phyloP scores from a whole-genome alignment of 1,284 basidiomycete genomes.

The Malassezia restricta region DNA sequence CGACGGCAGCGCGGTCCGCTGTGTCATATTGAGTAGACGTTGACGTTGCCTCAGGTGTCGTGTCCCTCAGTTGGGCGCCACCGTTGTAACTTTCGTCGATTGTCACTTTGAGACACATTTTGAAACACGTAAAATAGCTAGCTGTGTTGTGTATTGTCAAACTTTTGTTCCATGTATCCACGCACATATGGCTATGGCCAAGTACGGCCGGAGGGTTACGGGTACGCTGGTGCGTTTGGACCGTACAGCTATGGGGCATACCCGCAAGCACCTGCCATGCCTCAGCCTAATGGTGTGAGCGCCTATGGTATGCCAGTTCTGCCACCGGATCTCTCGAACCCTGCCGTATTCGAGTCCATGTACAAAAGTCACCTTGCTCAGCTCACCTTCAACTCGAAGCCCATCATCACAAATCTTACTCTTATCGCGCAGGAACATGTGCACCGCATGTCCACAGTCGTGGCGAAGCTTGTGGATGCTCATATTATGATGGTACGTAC shows the following conservation, averaged over 20 bases:
- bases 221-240: constrained; percentile 1
- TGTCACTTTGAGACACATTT: too few species aligned
- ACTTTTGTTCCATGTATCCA: constrained; percentile 4
- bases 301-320: not conserved
- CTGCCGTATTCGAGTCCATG: constrained; percentile 59
- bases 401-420: constrained; percentile 87
- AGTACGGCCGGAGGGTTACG: constrained; percentile 1
- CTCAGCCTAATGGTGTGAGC: not conserved
- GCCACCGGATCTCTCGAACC: constrained; percentile 32
- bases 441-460: constrained; percentile 61
- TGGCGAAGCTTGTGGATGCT: constrained; percentile 72
- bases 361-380: constrained; percentile 59
- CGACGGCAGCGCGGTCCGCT: not conserved
- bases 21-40: not conserved
- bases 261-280: not conserved
- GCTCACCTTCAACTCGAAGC: constrained; percentile 87
- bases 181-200: constrained; percentile 2
- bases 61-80: too few species aligned
- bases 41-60: too few species aligned
- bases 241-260: not conserved
- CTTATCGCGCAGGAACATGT: constrained; percentile 79
- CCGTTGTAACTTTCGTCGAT: too few species aligned
- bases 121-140: not conserved
- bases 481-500: constrained; percentile 59
- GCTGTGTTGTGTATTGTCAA: not conserved